Conservation (phyloP, 129 eudicot genomes). For the Lonicera japonica region DNA sequence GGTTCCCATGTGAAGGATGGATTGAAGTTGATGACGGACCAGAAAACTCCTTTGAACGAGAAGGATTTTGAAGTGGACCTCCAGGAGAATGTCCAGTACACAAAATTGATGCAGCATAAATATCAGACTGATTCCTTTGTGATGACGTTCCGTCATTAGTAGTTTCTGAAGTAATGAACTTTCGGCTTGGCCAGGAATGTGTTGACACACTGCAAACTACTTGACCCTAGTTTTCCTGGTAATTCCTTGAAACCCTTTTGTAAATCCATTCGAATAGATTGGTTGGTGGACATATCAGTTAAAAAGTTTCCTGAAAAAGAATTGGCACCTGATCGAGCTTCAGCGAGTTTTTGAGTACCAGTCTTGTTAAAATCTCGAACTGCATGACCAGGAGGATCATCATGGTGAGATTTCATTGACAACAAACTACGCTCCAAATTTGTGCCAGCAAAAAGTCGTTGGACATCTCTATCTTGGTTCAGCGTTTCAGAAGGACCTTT, state of each 20-base stretch:
- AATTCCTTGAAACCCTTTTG: constrained; percentile 11
- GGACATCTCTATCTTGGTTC: constrained; percentile 22
- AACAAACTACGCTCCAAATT: constrained; percentile 1
- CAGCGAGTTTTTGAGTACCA: constrained; percentile 22
- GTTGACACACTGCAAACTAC: constrained; percentile 17
- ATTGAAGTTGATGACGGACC: constrained; percentile 20
- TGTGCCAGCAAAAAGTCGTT: constrained; percentile 9
- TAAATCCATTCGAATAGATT: constrained; percentile 18
- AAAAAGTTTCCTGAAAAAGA: constrained; percentile 23
- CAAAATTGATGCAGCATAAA: constrained; percentile 8
- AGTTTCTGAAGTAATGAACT: constrained; percentile 20
- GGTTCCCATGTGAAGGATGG: constrained; percentile 26
- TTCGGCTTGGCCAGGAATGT: constrained; percentile 31
- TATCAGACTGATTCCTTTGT: constrained; percentile 19
- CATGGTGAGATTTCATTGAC: constrained; percentile 12
- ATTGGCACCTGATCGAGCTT: constrained; percentile 21
- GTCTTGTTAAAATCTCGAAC: constrained; percentile 16
- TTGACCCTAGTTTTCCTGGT: constrained; percentile 22
- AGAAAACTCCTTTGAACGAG: constrained; percentile 26
- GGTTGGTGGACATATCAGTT: constrained; percentile 25
- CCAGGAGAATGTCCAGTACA: constrained; percentile 26
- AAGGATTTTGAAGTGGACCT: constrained; percentile 19
- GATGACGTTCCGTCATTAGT: constrained; percentile 31
- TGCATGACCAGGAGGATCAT: constrained; percentile 14
- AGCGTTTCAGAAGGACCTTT: constrained; percentile 13